These are phyloP conservation scores for Gomphus bonarii DNA, from an alignment of 1,284 basidiomycete genomes.

Conservation along the genomic window DNA sequence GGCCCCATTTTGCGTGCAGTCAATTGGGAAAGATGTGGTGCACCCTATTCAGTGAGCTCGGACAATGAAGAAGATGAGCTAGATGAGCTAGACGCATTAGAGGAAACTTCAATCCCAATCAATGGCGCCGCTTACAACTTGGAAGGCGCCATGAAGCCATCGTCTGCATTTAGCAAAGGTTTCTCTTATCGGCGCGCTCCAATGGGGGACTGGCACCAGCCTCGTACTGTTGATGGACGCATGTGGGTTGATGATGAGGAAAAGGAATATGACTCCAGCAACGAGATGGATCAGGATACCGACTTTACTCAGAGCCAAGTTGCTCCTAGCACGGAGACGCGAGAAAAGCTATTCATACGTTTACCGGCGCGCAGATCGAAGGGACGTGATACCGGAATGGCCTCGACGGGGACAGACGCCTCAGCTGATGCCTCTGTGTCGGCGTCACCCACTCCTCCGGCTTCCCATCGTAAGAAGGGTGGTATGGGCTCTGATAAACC, in stretches of 20 bases:
- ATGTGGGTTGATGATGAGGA: neutral
- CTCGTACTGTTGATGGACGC: neutral
- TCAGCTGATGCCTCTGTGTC: neutral
- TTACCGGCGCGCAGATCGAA: neutral
- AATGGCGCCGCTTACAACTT: neutral
- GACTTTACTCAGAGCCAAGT: neutral
- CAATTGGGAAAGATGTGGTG: neutral
- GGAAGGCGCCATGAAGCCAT: neutral
- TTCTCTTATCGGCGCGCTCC: neutral
- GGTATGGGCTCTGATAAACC: neutral
- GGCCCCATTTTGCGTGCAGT: conserved; percentile 9
- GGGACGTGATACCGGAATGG: neutral
- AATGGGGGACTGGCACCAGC: neutral
- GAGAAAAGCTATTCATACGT: neutral
- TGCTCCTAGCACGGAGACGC: neutral
- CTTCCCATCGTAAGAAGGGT: neutral
- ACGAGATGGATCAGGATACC: neutral
- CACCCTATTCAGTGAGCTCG: neutral
- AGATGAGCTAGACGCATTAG: neutral
- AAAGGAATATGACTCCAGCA: neutral
- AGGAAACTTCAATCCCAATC: neutral
- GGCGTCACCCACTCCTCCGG: neutral
- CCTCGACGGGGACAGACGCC: neutral
- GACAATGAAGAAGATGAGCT: conserved; percentile 3
- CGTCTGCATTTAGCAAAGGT: neutral